Conservation (phyloP, 2,329 filamentous ascomycete genomes). For the Capronia epimyces region DNA sequence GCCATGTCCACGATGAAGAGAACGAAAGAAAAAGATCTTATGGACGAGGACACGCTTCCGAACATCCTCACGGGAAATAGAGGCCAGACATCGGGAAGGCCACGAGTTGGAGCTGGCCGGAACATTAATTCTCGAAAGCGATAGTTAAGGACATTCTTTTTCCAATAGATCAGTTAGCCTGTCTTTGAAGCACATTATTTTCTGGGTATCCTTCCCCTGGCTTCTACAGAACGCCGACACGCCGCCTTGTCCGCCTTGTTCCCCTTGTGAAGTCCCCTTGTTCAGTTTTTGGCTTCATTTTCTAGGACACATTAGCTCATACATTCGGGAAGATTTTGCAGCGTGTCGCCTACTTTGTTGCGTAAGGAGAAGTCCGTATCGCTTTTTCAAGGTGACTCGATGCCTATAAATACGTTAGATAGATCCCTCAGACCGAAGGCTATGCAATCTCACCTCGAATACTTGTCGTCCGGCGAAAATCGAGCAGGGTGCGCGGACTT, state of each 20-base stretch:
- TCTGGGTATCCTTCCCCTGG: slow-evolving; percentile 15
- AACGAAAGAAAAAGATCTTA: slow-evolving; percentile 69
- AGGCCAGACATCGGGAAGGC: slow-evolving; percentile 57
- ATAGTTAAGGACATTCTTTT: slow-evolving; percentile 25
- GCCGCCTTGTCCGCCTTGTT: neutral
- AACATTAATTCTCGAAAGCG: slow-evolving; percentile 73
- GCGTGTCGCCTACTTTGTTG: slow-evolving; percentile 56
- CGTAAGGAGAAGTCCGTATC: slow-evolving; percentile 81
- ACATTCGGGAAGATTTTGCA: neutral
- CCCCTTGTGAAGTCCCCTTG: no score
- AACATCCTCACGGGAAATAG: slow-evolving; percentile 76
- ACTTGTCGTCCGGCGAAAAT: slow-evolving; percentile 98
- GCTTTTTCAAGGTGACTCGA: slow-evolving; percentile 88
- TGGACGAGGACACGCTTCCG: slow-evolving; percentile 93
- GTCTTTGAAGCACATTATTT: neutral
- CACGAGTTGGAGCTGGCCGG: slow-evolving; percentile 76
- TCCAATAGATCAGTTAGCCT: neutral
- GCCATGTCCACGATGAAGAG: slow-evolving; percentile 60
- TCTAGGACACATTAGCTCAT: slow-evolving; percentile 24
- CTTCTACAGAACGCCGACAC: neutral
- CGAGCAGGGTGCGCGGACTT: slow-evolving; percentile 93
- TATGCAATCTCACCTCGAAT: slow-evolving; percentile 59
- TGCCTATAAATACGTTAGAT: slow-evolving; percentile 52
- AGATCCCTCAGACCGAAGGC: neutral
- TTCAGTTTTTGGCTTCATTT: slow-evolving; percentile 33